These are phyloP conservation scores for Pleurotus pulmonarius DNA, from an alignment of 768 basidiomycete genomes.

Conservation along the genomic window DNA sequence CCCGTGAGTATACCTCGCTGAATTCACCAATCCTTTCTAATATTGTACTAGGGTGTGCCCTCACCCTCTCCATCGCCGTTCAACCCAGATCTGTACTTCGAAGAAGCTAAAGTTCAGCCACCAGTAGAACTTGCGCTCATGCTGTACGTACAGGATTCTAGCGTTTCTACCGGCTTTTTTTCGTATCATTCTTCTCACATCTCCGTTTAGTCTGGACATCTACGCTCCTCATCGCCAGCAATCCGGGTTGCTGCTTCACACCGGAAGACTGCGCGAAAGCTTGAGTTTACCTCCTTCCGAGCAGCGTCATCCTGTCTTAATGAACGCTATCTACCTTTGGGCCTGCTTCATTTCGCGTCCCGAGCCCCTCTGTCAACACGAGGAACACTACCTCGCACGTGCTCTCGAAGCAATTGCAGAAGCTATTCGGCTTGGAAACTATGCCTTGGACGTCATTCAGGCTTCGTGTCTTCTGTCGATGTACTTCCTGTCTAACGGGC, in stretches of 20 bases:
- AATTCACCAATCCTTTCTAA: slow-evolving; percentile 8
- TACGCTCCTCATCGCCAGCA: slow-evolving; percentile 75
- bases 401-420: slow-evolving; percentile 61
- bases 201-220: slow-evolving; percentile 57
- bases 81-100: slow-evolving; percentile 43
- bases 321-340: slow-evolving; percentile 83
- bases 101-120: slow-evolving; percentile 40
- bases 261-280: slow-evolving; percentile 61
- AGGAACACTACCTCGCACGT: slow-evolving; percentile 65
- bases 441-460: slow-evolving; percentile 68
- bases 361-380: slow-evolving; percentile 65
- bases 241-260: slow-evolving; percentile 67
- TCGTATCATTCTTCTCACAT: slow-evolving; percentile 9
- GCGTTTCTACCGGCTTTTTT: slow-evolving; percentile 6
- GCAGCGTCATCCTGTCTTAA: slow-evolving; percentile 71
- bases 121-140: slow-evolving; percentile 62
- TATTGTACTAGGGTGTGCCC: slow-evolving; percentile 28
- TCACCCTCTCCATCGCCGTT: slow-evolving; percentile 53
- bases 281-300: slow-evolving; percentile 49
- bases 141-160: slow-evolving; percentile 43
- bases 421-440: slow-evolving; percentile 52
- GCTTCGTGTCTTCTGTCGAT: slow-evolving; percentile 72
- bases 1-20: slow-evolving; percentile 18
- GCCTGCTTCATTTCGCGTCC: slow-evolving; percentile 78
- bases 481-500: slow-evolving; percentile 76